A percentile compares a stretch with the other conserved stretches of the same genome.
These are phyloP conservation scores for Trichoderma citrinoviride DNA, from an alignment of 2,329 filamentous ascomycete genomes.

Conservation along the genomic window DNA sequence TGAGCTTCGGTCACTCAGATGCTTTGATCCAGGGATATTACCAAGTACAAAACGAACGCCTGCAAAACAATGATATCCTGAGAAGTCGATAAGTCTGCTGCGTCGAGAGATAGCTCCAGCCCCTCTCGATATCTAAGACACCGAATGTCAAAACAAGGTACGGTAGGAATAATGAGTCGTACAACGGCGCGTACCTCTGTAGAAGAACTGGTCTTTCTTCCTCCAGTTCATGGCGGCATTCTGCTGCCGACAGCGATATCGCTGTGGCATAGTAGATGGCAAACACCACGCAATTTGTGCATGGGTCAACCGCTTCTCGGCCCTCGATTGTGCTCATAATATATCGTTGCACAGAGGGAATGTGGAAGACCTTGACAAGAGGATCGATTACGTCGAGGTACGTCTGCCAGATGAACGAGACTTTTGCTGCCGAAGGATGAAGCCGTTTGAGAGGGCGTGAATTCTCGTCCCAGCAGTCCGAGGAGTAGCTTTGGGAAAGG, in stretches of 20 bases:
- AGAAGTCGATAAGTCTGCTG: conserved; percentile 21
- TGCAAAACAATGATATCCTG: conserved; percentile 22
- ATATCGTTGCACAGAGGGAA: conserved; percentile 18
- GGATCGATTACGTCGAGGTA: conserved; percentile 24
- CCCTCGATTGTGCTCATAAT: conserved; percentile 1
- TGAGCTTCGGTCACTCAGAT: background rate
- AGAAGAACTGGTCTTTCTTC: conserved; percentile 7
- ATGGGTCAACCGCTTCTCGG: background rate
- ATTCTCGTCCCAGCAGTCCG: no score
- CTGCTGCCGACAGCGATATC: conserved; percentile 6
- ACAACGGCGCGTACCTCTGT: conserved; percentile 17
- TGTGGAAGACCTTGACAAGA: conserved; percentile 23
- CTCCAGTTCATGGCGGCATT: conserved; percentile 15
- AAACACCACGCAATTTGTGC: conserved; percentile 22
- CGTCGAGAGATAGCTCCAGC: background rate
- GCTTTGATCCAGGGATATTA: background rate
- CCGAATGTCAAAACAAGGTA: no score
- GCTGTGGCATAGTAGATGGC: conserved; percentile 23
- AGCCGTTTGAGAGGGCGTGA: background rate
- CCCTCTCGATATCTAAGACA: conserved; percentile 1
- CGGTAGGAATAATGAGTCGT: no score
- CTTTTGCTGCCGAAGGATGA: conserved; percentile 6
- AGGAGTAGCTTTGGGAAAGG: no score
- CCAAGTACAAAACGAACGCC: conserved; percentile 24
- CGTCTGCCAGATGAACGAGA: conserved; percentile 21